phyloP scores from a whole-genome alignment of 441 rosid species.

The Cnidoscolus chayamansa region DNA sequence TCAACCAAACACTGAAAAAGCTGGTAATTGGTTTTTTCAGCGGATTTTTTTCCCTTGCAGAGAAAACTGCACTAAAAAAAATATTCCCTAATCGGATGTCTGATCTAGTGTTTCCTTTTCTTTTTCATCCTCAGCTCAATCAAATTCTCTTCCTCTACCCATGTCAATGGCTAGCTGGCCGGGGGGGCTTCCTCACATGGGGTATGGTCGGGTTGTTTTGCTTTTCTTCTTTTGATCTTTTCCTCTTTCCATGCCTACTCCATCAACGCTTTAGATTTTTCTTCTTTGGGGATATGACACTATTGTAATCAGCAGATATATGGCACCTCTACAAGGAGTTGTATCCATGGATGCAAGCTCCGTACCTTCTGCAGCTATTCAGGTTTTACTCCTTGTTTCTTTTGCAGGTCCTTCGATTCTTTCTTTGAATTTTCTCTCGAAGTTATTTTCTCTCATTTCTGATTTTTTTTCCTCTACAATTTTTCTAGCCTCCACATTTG shows the following conservation, averaged over 20 bases:
- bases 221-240: neutral
- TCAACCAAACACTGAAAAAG: conserved; percentile 45
- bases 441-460: neutral
- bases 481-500: conserved; percentile 65
- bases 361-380: conserved; percentile 64
- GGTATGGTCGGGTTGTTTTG: conserved; percentile 45
- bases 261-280: conserved; percentile 12
- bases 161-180: conserved; percentile 89
- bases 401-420: neutral
- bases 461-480: neutral
- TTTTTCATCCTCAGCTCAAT: conserved; percentile 50
- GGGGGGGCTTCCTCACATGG: conserved; percentile 92
- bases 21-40: conserved; percentile 34
- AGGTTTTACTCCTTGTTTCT: conserved; percentile 37
- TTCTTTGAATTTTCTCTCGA: neutral
- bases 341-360: conserved; percentile 72
- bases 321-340: conserved; percentile 89
- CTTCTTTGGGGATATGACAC: conserved; percentile 25
- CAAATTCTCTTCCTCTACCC: conserved; percentile 59
- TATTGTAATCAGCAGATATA: conserved; percentile 52
- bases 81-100: neutral
- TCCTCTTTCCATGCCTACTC: neutral
- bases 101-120: conserved; percentile 9
- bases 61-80: neutral
- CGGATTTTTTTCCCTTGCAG: neutral